Evolutionary conservation across 345 rosid species (phyloP), one percentile per base, ranked within the genome.

Genomic region (Eucalyptus sp.): DNA sequence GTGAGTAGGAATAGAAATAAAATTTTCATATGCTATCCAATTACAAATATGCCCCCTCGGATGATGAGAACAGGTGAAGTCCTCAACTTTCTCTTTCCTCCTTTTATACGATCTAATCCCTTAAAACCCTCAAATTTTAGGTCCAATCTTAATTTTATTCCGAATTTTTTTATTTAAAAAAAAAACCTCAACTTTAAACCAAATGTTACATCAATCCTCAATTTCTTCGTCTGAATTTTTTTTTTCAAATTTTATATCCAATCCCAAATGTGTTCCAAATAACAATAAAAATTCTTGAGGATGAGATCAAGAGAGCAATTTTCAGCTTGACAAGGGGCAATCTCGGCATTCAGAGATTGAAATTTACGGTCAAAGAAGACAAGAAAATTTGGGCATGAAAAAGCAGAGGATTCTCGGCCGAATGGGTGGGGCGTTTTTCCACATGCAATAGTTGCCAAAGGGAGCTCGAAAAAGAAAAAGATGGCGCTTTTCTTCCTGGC

Each of bases 21-120:
- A 52, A 1, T 50, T 14, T 0, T 50, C 7, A 15, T 1, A 50
- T 15, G 64, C 13, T 1, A 58, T 24, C 62, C 1, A 24, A 56
- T 17, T 56, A 56, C 1, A 56, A 56, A 56, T 24, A 25, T 24
- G 6, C 62, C 13, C 29, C 29, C 2, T 16, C 5, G 3, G 20
- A 51, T 50, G 16, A 5, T 5, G 2, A 50, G 5, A 15, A 14
- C 50, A 10, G 13, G 24, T 6, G 24, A 52, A 16, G 24, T 52
- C 24, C 8, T 52, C 9, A 0, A 16, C 24, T 51, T 52, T 52
- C 9, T 17, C 56, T 52, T 52, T 7, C 9, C 2, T 52, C 1
- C 22, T 52, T 52, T 52, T 22, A 56, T 10, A 22, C 1, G 0
- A 2, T 4, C 13, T 22, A 22, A 22, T 3, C 2, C 3, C 2